phyloP scores from a whole-genome alignment of 441 rosid genomes.

The Corymbia calophylla region DNA sequence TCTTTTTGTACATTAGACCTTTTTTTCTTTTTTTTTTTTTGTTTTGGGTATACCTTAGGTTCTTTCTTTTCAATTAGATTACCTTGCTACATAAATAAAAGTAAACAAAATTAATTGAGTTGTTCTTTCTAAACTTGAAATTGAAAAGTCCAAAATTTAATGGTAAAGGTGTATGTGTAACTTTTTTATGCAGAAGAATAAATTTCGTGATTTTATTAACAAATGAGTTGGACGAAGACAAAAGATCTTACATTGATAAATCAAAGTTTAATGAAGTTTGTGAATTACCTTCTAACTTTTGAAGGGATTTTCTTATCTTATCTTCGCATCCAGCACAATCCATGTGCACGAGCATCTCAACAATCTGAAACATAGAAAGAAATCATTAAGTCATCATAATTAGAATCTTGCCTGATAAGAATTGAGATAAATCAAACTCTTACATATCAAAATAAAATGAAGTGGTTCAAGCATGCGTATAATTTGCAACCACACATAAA shows the following conservation, averaged over 20 bases:
- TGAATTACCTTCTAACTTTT: constrained; percentile 46
- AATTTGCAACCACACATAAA: not conserved
- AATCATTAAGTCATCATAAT: not conserved
- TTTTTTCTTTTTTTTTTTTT: not conserved
- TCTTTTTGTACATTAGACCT: not conserved
- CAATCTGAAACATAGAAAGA: constrained; percentile 26
- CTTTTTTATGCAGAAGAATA: not conserved
- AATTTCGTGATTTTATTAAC: not conserved
- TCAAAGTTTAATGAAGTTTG: not conserved
- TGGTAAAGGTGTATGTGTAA: not conserved
- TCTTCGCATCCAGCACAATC: constrained; percentile 71
- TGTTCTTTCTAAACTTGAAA: not conserved
- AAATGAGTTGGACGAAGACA: not conserved
- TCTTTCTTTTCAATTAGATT: not conserved
- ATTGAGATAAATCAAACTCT: not conserved
- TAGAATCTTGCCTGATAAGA: not conserved
- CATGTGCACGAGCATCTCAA: constrained; percentile 70
- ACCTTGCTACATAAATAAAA: not conserved
- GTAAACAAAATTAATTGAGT: not conserved
- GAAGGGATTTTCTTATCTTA: constrained; percentile 54
- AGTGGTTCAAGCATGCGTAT: not conserved
- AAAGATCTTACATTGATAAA: not conserved
- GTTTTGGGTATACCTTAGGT: not conserved
- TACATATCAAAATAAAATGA: not conserved
- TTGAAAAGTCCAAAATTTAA: not conserved